A percentile compares a stretch with the other conserved stretches of the same genome.
Conservation (phyloP, 2,329 filamentous ascomycete species). For the Stachybotrys chartarum region DNA sequence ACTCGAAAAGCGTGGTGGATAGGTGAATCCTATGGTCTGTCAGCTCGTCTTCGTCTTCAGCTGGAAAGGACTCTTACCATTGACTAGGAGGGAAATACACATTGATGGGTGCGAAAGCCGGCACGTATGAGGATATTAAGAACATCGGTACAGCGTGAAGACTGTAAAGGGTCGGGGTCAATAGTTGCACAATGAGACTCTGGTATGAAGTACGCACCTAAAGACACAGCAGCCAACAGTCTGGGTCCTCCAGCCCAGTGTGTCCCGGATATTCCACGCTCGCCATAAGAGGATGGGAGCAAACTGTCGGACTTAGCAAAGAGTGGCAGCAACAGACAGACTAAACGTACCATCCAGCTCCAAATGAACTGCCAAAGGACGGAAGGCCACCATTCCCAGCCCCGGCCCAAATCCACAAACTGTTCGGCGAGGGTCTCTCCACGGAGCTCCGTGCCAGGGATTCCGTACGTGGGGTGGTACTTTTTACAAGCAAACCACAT, state of each 20-base stretch:
- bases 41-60: slow-evolving; percentile 28
- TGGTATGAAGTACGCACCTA: slow-evolving; percentile 20
- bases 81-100: slow-evolving; percentile 48
- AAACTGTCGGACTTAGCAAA: background rate
- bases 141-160: slow-evolving; percentile 59
- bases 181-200: background rate
- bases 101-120: slow-evolving; percentile 43
- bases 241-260: slow-evolving; percentile 57
- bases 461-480: slow-evolving; percentile 52
- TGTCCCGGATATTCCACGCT: slow-evolving; percentile 54
- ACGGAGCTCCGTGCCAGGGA: slow-evolving; percentile 45
- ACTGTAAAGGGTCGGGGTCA: slow-evolving; percentile 20
- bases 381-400: slow-evolving; percentile 59
- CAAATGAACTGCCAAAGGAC: slow-evolving; percentile 55
- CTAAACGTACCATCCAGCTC: slow-evolving; percentile 42
- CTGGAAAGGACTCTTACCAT: slow-evolving; percentile 42
- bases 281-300: slow-evolving; percentile 53
- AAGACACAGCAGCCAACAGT: slow-evolving; percentile 44
- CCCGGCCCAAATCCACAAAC: slow-evolving; percentile 34
- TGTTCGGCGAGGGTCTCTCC: slow-evolving; percentile 22
- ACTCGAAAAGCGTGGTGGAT: slow-evolving; percentile 52
- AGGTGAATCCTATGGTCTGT: slow-evolving; percentile 25
- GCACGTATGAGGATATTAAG: slow-evolving; percentile 48
- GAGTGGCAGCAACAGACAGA: background rate
- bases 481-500: slow-evolving; percentile 56